Evolutionary conservation across 148 eudicot species (phyloP).

Genomic region (Drosera capensis): DNA sequence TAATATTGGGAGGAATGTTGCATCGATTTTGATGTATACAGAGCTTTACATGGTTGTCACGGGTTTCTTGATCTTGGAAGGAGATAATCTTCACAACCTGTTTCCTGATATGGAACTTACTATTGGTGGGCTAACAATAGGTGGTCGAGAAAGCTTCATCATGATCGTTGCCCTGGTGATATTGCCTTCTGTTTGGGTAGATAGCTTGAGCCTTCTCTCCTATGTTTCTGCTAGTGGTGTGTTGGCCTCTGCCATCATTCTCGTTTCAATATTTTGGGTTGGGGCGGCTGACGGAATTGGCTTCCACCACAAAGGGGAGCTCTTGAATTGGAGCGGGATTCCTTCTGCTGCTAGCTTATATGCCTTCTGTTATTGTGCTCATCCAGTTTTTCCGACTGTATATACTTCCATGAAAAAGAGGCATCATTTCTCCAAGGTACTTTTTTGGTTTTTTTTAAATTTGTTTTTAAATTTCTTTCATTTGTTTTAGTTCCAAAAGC

Average conservation of each 20-base stretch:
- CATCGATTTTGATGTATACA: constrained; percentile 22
- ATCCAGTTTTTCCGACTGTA: constrained; percentile 43
- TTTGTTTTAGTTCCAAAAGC: too few relatives aligned
- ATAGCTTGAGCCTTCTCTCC: constrained; percentile 26
- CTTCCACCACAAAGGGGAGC: constrained; percentile 26
- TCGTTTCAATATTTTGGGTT: constrained; percentile 24
- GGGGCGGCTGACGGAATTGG: constrained; percentile 31
- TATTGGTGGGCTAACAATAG: constrained; percentile 11
- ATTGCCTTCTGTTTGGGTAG: constrained; percentile 31
- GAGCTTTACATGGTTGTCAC: constrained; percentile 43
- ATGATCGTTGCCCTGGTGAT: constrained; percentile 24
- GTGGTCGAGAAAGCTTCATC: constrained; percentile 27
- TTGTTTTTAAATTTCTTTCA: too few relatives aligned
- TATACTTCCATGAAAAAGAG: constrained; percentile 30
- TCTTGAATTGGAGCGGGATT: constrained; percentile 24
- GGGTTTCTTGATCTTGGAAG: constrained; percentile 49
- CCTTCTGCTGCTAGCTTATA: constrained; percentile 36
- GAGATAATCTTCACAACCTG: constrained; percentile 37
- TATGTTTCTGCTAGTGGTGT: constrained; percentile 41
- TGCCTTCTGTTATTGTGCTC: constrained; percentile 45
- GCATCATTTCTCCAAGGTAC: constrained; percentile 3
- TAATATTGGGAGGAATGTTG: constrained; percentile 17
- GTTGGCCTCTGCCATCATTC: constrained; percentile 27
- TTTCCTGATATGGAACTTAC: constrained; percentile 16
- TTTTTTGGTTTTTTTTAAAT: neutral